phyloP scores from a whole-genome alignment of 306 rosid species.

The Medicago truncatula region MtrunA17r5.0-ANR NC_053044.1:4832001-4832500 shows the following conservation, averaged over 20 bases:
- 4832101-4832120: too few relatives aligned
- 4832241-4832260: not conserved
- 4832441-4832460: not conserved
- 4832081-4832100: too few relatives aligned
- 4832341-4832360: not conserved
- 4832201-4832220: not conserved
- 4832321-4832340: not conserved
- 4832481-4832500: not conserved
- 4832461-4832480: too few relatives aligned
- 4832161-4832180: not conserved
- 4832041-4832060: too few relatives aligned
- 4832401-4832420: not conserved
- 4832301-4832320: not conserved
- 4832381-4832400: not conserved
- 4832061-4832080: too few relatives aligned
- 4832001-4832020: too few relatives aligned
- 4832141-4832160: not conserved
- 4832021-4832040: too few relatives aligned
- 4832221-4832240: not conserved
- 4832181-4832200: not conserved
- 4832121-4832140: not conserved
- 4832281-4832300: not conserved
- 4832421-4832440: not conserved
- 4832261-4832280: not conserved
- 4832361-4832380: not conserved